Conservation (phyloP, 2,329 filamentous ascomycete genomes). For the Botryotinia globosa region DNA sequence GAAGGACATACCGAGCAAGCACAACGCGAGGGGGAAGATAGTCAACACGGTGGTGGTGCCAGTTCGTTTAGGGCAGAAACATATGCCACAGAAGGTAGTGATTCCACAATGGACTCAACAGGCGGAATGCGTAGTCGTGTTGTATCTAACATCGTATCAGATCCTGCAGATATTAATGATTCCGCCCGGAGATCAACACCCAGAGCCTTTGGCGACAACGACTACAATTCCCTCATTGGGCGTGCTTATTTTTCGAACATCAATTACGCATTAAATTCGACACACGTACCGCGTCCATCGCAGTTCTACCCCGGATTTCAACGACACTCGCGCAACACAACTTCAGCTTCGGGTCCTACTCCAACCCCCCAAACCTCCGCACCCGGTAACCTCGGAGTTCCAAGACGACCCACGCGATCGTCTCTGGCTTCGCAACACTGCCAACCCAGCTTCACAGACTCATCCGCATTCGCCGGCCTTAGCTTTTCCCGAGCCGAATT, state of each 20-base stretch:
- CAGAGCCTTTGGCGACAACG: not conserved
- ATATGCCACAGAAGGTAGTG: not conserved
- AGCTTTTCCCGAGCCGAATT: not conserved
- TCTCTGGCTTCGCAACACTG: not conserved
- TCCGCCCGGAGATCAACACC: not conserved
- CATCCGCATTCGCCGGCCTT: not conserved
- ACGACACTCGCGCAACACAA: not conserved
- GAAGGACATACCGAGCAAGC: not conserved
- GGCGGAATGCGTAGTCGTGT: not conserved
- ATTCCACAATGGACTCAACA: not conserved
- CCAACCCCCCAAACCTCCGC: not conserved
- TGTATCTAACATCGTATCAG: not conserved
- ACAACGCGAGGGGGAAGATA: no score
- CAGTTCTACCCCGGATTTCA: accelerated
- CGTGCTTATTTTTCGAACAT: not conserved
- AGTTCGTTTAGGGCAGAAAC: no score
- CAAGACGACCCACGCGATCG: not conserved
- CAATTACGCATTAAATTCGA: no score
- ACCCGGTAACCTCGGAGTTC: not conserved
- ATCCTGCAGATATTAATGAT: not conserved
- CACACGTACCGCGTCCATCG: not conserved
- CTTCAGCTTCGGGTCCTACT: not conserved
- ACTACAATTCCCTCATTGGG: not conserved
- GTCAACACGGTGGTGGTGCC: no score
- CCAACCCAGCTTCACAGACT: not conserved